These are phyloP conservation scores for Hyphopichia buzzinii DNA, from an alignment of 1,139 yeast species.

Conservation along the genomic window DNA sequence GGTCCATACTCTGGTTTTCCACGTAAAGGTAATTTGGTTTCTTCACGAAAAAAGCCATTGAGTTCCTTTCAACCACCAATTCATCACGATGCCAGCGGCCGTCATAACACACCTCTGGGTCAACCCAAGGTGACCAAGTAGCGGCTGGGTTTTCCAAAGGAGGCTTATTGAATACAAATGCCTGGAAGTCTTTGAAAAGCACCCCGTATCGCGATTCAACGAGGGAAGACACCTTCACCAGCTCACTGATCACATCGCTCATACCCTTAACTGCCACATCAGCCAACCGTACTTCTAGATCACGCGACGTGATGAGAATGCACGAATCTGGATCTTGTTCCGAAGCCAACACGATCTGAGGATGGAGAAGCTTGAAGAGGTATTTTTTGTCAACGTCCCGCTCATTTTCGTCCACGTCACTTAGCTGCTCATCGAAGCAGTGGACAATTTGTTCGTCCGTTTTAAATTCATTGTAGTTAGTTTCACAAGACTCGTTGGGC, in stretches of 20 bases:
- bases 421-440: conserved; percentile 32
- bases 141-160: conserved; percentile 17
- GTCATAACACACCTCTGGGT: conserved; percentile 71
- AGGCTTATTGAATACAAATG: conserved; percentile 58
- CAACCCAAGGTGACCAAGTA: conserved; percentile 85
- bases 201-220: conserved; percentile 76
- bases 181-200: conserved; percentile 63
- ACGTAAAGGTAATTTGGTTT: conserved; percentile 63
- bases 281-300: conserved; percentile 65
- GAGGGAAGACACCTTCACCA: conserved; percentile 38
- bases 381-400: conserved; percentile 40
- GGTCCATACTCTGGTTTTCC: conserved; percentile 12
- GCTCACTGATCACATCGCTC: conserved; percentile 41
- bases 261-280: conserved; percentile 51
- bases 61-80: conserved; percentile 60
- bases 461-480: conserved; percentile 13
- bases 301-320: conserved; percentile 62
- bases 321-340: conserved; percentile 32
- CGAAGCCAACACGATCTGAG: conserved; percentile 43
- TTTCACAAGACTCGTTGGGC: conserved; percentile 9
- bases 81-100: conserved; percentile 53
- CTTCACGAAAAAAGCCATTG: conserved; percentile 60
- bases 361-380: conserved; percentile 41
- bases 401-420: conserved; percentile 20
- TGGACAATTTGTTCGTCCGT: conserved; percentile 34